Conservation (phyloP, 495 filamentous ascomycete species). For the Trichocladium uniseriatum region DNA sequence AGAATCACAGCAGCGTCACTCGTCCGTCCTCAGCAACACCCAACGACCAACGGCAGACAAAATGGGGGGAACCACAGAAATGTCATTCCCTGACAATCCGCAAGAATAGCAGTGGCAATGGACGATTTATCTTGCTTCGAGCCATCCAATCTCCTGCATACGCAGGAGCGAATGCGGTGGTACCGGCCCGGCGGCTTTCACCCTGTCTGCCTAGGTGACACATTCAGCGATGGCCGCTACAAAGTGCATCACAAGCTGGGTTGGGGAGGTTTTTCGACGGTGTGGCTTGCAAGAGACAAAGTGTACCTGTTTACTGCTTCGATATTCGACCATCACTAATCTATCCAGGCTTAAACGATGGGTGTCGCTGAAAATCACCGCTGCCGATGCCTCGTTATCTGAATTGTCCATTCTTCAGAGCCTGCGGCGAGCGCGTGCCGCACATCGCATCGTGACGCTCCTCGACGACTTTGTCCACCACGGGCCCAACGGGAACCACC, state of each 20-base stretch:
- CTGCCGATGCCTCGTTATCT: conserved; percentile 9
- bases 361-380: conserved; percentile 33
- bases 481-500: conserved; percentile 37
- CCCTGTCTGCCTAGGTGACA: conserved; percentile 8
- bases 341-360: conserved; percentile 16
- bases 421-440: neutral
- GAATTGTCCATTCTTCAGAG: neutral
- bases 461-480: conserved; percentile 32
- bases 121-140: too few species aligned
- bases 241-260: conserved; percentile 3
- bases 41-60: too few species aligned
- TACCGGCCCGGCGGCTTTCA: conserved; percentile 17
- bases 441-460: conserved; percentile 25
- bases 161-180: neutral
- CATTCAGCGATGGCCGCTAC: conserved; percentile 10
- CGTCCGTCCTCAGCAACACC: too few species aligned
- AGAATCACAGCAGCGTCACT: too few species aligned
- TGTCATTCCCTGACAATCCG: too few species aligned
- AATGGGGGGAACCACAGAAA: too few species aligned
- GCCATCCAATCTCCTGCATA: neutral
- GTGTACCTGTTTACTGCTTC: neutral
- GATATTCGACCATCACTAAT: too few species aligned
- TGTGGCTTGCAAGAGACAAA: conserved; percentile 1
- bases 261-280: neutral
- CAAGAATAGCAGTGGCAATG: too few species aligned